Evolutionary conservation across 2,329 filamentous ascomycete genomes (phyloP).

Genomic region (Lecanicillium sp.): DNA sequence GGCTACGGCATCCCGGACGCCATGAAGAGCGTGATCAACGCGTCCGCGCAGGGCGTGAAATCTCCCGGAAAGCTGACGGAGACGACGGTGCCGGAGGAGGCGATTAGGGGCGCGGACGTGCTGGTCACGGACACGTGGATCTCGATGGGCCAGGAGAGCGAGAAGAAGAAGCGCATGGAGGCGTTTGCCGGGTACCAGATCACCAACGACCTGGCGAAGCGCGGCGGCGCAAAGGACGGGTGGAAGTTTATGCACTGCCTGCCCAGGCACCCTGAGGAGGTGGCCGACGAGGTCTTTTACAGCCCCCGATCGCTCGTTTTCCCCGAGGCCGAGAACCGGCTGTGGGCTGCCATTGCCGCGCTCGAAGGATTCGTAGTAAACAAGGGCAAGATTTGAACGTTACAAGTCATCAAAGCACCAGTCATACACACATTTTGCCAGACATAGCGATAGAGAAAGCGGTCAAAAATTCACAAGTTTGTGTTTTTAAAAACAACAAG

Average conservation of each 20-base stretch:
- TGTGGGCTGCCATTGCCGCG: conserved; percentile 82
- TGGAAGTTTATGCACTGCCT: conserved; percentile 99
- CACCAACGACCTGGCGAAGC: conserved; percentile 74
- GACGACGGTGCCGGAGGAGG: conserved; percentile 77
- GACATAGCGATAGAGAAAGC: conserved; percentile 10
- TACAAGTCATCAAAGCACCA: no score
- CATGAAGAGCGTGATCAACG: conserved; percentile 68
- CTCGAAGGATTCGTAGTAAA: conserved; percentile 92
- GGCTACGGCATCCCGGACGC: conserved; percentile 73
- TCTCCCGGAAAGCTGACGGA: conserved; percentile 63
- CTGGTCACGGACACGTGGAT: conserved; percentile 98
- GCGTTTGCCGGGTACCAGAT: conserved; percentile 90
- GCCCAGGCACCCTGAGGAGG: conserved; percentile 86
- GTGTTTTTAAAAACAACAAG: conserved; percentile 8
- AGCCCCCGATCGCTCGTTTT: conserved; percentile 81
- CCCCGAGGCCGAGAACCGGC: conserved; percentile 85
- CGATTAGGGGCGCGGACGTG: conserved; percentile 76
- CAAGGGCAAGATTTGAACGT: conserved; percentile 77
- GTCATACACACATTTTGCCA: no score
- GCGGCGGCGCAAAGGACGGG: conserved; percentile 75
- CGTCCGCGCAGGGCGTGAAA: conserved; percentile 51
- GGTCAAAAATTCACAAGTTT: conserved; percentile 1
- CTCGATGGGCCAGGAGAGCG: conserved; percentile 94
- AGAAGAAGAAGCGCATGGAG: conserved; percentile 67
- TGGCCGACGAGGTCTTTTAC: conserved; percentile 93